A percentile compares a stretch with the other conserved stretches of the same genome.
Evolutionary conservation across 192 early-diverging fungal genomes (phyloP).

Genomic region (Backusella morwellensis): DNA sequence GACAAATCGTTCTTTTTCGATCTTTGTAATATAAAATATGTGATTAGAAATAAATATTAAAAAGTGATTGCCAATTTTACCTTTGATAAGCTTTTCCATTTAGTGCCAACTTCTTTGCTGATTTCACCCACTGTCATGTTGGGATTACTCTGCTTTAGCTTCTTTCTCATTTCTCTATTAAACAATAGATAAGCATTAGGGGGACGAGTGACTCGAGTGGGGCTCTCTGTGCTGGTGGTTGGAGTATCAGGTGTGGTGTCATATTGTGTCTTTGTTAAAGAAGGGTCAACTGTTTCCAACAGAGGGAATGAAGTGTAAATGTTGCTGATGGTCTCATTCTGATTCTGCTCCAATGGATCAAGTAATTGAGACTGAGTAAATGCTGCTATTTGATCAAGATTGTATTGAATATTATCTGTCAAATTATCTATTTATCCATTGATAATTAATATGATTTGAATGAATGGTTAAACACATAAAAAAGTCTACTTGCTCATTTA

Average conservation of each 20-base stretch:
- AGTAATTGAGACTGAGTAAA: slow-evolving; percentile 9
- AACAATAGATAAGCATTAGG: slow-evolving; percentile 61
- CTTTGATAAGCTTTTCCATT: slow-evolving; percentile 48
- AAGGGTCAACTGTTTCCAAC: not conserved
- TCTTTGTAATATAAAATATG: not conserved
- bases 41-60: not conserved
- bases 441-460: not conserved
- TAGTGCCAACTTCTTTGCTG: slow-evolving; percentile 50
- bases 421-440: slow-evolving; percentile 5
- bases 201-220: slow-evolving; percentile 48
- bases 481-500: not conserved
- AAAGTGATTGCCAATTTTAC: slow-evolving; percentile 10
- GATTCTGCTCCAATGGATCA: slow-evolving; percentile 4
- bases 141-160: slow-evolving; percentile 51
- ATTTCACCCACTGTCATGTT: slow-evolving; percentile 61
- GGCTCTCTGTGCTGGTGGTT: not conserved
- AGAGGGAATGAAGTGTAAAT: slow-evolving; percentile 2
- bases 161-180: slow-evolving; percentile 59
- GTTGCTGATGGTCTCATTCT: not conserved
- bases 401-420: slow-evolving; percentile 13
- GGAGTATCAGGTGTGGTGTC: slow-evolving; percentile 13
- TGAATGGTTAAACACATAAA: not conserved
- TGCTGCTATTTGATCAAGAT: not conserved
- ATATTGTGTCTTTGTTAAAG: slow-evolving; percentile 10
- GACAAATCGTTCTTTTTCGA: slow-evolving; percentile 39